Percentiles rank a stretch among this genome's conserved stretches.
phyloP scores from a whole-genome alignment of 2,329 filamentous ascomycete species.

The Xylaria sp. region DNA sequence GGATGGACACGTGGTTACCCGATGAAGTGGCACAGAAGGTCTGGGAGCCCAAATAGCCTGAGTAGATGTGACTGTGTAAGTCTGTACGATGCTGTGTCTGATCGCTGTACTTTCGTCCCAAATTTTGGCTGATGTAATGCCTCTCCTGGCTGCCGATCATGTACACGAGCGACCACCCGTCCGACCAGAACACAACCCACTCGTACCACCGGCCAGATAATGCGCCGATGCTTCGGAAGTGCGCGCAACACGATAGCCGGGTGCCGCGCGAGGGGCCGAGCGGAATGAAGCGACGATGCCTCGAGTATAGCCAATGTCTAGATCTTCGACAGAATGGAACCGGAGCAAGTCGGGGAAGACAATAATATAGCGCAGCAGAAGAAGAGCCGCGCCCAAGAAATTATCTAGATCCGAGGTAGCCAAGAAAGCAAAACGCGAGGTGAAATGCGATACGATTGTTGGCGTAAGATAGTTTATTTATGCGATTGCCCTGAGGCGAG shows the following conservation, averaged over 20 bases:
- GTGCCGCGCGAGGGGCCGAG: neutral
- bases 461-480: neutral
- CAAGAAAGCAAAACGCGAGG: conserved; percentile 14
- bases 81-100: conserved; percentile 32
- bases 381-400: conserved; percentile 4
- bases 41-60: conserved; percentile 26
- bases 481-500: conserved; percentile 3
- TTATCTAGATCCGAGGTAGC: conserved; percentile 16
- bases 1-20: conserved; percentile 29
- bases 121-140: neutral
- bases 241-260: conserved; percentile 1
- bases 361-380: conserved; percentile 18
- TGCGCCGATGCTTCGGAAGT: conserved; percentile 10
- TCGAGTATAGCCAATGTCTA: conserved; percentile 10
- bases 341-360: conserved; percentile 1
- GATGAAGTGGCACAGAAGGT: conserved; percentile 28
- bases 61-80: conserved; percentile 31
- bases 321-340: neutral
- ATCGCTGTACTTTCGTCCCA: conserved; percentile 28
- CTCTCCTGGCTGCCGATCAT: conserved; percentile 31
- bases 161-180: conserved; percentile 27
- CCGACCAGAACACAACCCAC: neutral
- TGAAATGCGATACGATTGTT: conserved; percentile 8
- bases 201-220: conserved; percentile 2
- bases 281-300: neutral